A percentile compares a stretch with the other conserved stretches of the same genome.
phyloP scores from a whole-genome alignment of 768 basidiomycete genomes.

The Panaeolus papilionaceus region DNA sequence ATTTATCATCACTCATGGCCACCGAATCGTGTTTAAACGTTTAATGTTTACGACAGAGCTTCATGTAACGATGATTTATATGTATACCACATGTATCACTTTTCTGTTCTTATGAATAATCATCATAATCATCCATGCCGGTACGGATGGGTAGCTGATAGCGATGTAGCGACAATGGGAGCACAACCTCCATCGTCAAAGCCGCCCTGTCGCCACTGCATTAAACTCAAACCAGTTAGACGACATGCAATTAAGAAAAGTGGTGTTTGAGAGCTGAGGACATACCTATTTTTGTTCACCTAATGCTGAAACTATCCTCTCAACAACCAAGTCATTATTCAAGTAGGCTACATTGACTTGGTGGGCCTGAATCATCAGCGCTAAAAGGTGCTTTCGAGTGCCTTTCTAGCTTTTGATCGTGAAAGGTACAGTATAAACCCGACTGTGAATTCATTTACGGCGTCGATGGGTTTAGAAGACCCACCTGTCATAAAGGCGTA shows the following conservation, averaged over 20 bases:
- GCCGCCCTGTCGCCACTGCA: neutral
- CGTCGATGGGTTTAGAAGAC: neutral
- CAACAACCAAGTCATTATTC: neutral
- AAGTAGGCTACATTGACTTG: neutral
- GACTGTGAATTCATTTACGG: neutral
- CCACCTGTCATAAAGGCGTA: neutral
- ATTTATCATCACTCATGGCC: neutral
- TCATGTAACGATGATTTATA: neutral
- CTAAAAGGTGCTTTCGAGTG: neutral
- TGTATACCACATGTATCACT: neutral
- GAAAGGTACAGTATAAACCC: neutral
- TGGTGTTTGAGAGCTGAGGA: neutral
- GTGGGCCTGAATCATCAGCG: neutral
- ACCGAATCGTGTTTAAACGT: neutral
- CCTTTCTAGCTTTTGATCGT: neutral
- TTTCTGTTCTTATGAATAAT: neutral
- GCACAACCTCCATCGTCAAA: neutral
- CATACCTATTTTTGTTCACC: neutral
- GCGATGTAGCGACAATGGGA: neutral
- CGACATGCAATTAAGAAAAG: neutral
- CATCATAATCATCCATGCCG: neutral
- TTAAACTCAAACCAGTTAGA: constrained; percentile 8
- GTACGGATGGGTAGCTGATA: neutral
- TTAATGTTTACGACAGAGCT: neutral
- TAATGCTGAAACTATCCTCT: neutral